Evolutionary conservation across 139 green algal species (phyloP), one percentile per base, ranked within the genome.

Genomic region (Pycnococcus provasolii): DNA sequence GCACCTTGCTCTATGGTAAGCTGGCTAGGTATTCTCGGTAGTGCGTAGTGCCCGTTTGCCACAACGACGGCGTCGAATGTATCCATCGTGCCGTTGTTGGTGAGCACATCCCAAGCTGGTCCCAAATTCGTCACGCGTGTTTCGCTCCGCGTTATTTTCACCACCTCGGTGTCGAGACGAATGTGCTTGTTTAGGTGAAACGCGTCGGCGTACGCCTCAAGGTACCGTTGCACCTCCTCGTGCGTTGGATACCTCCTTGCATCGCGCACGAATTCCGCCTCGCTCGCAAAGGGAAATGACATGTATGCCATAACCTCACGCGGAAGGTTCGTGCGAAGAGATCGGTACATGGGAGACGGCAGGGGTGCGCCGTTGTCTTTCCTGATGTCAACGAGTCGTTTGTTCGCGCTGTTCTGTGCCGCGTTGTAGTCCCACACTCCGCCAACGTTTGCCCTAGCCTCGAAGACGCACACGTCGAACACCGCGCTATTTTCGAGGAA

Each of bases 51-150:
- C 7, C 88, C 89, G 63, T 93, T 94, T 46, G 66, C 80, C 7
- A 94, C 79, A 6, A 93, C 80, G 1, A 96, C 68, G 0, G 87
- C 89, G 72, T 96, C 89, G 79, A 90, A 94, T 40, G 67, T 59
- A 45, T 80, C 70, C 1, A 52, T 39, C 4, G 40, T 55, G 50
- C 50, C 13, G 50, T 55, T 55, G 11, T 37, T 13, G 11, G 50
- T 55, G 11, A 55, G 11, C 50, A 55, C 50, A 55, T 37, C 50
- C 50, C 50, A 13, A 55, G 50, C 50, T 55, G 50, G 11, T 55
- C 50, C 11, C 11, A 55, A 55, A 55, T 11, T 55, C 0, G 50
- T 55, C 50, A 37, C 11, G 26, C n/a, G 43, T 48, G 2, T 11
- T n/a, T 42, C 2, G 39, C 40, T 50, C 15, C 58, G 3, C 45